Base-by-base conservation (phyloP, 208 protist genomes). In the Leishmania gerbilli region DNA sequence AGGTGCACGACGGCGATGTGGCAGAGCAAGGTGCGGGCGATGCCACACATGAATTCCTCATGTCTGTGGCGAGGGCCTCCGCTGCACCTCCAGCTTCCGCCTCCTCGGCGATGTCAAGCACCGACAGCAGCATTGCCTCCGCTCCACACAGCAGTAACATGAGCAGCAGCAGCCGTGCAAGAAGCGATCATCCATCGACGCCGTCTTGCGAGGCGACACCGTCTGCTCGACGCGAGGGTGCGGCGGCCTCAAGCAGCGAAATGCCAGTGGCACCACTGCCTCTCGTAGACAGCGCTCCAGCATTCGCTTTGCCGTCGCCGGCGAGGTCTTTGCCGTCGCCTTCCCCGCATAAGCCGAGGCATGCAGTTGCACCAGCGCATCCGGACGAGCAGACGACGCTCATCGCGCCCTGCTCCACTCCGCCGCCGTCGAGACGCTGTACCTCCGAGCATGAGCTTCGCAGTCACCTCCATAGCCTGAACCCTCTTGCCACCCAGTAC, bases 391-490 rank as follows among this genome's bases (percentile, higher is more conserved):
- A n/a, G 53, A 77, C 74, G 40, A 77, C 37, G 2, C 9, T 40
- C 37, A 77, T 65, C 3, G 40, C 71, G 62, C 81, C 77, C 2
- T 81, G 37, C 21, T 78, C 69, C 24, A 7, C 81, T 4, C 75
- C 81, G 5, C 71, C 62, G 27, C 60, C 45, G n/a, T 81, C 81
- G 34, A 67, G 71, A 31, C 65, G 81, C 77, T 13, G 77, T 40
- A 62, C 81, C 55, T 74, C 77, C 1, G 72, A 78, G 53, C 71
- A 69, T 7, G 71, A 81, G 21, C 64, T 85, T 40, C 81, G 81
- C 53, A 75, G 71, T 34, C 77, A 69, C 40, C 71, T 85, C 3
- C 69, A 75, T 7, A 8, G 49, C 19, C 1, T 68, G 31, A 78
- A 81, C 47, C 71, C 81, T 27, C 11, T 85, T 8, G 24, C 71